phyloP scores from a whole-genome alignment of 441 rosid genomes.

The Brassica hybrid region DNA sequence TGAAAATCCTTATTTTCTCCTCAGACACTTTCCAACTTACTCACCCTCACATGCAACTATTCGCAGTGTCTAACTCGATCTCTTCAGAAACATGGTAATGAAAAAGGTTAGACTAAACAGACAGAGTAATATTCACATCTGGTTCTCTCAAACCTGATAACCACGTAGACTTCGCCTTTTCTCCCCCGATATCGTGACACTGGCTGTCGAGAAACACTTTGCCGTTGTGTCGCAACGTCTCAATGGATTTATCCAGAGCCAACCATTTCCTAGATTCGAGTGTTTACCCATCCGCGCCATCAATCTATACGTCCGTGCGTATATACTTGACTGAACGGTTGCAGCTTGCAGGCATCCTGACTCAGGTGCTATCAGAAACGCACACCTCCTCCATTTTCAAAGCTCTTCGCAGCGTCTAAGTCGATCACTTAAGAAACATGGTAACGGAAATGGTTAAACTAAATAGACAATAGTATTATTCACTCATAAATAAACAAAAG shows the following conservation, averaged over 20 bases:
- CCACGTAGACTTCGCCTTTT: slow-evolving; percentile 28
- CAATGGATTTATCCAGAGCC: slow-evolving; percentile 49
- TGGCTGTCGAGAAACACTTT: slow-evolving; percentile 56
- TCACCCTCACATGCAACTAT: background rate
- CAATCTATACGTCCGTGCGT: slow-evolving; percentile 72
- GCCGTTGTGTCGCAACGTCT: too few species aligned
- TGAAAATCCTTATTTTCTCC: background rate
- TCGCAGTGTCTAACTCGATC: background rate
- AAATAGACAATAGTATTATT: background rate
- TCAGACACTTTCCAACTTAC: background rate
- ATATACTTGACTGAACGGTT: slow-evolving; percentile 57
- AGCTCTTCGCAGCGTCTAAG: background rate
- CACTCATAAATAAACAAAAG: background rate
- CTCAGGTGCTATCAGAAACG: background rate
- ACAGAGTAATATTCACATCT: background rate
- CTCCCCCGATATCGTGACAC: slow-evolving; percentile 65
- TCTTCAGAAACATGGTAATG: background rate
- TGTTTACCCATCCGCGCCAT: slow-evolving; percentile 62
- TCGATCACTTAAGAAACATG: background rate
- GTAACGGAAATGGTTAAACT: background rate
- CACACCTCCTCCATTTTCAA: background rate
- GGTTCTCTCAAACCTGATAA: background rate
- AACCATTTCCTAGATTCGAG: slow-evolving; percentile 62
- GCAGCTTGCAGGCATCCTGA: background rate
- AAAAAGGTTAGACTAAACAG: background rate